Conservation (phyloP, 1,284 basidiomycete genomes). For the Anthracocystis walkeri region DNA sequence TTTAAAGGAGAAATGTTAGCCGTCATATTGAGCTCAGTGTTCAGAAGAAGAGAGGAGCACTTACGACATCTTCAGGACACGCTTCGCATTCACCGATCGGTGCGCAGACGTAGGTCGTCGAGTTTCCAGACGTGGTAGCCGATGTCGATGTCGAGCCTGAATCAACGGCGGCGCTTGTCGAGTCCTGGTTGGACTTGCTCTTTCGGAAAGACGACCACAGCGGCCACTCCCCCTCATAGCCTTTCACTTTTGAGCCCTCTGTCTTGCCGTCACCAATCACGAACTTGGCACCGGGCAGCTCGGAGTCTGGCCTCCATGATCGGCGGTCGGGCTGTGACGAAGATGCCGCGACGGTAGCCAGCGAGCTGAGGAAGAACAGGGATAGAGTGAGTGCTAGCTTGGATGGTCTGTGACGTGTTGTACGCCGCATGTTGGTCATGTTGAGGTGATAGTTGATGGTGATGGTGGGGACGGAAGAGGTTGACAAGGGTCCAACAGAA, state of each 20-base stretch:
- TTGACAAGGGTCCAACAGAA: background rate
- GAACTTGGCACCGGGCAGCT: conserved; percentile 30
- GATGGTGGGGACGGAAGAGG: conserved; percentile 8
- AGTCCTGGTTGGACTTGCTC: background rate
- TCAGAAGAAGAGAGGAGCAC: conserved; percentile 3
- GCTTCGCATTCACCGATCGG: conserved; percentile 41
- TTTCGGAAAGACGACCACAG: conserved; percentile 26
- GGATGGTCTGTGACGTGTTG: conserved; percentile 8
- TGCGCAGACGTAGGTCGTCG: conserved; percentile 31
- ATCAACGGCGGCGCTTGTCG: background rate
- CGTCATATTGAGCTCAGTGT: background rate
- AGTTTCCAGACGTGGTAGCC: background rate
- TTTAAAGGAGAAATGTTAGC: background rate
- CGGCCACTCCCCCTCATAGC: conserved; percentile 52
- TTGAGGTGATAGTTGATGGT: conserved; percentile 4
- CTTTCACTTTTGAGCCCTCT: conserved; percentile 41
- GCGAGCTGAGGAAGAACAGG: conserved; percentile 30
- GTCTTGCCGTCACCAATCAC: conserved; percentile 42
- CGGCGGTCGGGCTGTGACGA: background rate
- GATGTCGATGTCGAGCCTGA: background rate
- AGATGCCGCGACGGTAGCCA: conserved; percentile 4
- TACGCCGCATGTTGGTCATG: conserved; percentile 1
- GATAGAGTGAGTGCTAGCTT: conserved; percentile 27
- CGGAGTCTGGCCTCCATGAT: conserved; percentile 41
- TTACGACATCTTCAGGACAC: conserved; percentile 47